Evolutionary conservation across 306 rosid species (phyloP).

Genomic region (Vicia sativa): DNA sequence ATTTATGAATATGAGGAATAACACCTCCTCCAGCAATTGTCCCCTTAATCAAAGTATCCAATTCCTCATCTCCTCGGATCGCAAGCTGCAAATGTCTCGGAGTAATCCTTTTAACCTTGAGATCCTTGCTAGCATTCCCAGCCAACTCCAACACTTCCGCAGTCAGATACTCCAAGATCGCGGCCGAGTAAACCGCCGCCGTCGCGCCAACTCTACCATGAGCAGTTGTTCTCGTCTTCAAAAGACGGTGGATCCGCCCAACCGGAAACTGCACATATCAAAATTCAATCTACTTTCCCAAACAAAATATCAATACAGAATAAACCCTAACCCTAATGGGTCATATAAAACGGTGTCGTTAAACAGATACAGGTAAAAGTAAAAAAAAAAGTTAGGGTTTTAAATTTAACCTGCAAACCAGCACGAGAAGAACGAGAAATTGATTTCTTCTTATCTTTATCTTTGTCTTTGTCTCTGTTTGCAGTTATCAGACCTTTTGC

Average conservation of each 20-base stretch:
- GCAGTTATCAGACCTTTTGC: slow-evolving; percentile 67
- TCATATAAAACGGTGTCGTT: background rate
- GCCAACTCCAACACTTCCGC: too few relatives aligned
- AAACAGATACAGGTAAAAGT: background rate
- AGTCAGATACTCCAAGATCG: slow-evolving; percentile 29
- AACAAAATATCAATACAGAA: background rate
- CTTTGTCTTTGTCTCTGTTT: slow-evolving; percentile 38
- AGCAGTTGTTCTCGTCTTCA: slow-evolving; percentile 69
- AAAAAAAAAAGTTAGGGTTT: background rate
- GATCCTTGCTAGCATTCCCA: too few relatives aligned
- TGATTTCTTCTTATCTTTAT: slow-evolving; percentile 75
- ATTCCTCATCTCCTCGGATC: slow-evolving; percentile 76
- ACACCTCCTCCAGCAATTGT: slow-evolving; percentile 83
- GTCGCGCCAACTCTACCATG: slow-evolving; percentile 81
- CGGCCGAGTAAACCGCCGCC: slow-evolving; percentile 81
- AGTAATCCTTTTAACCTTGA: slow-evolving; percentile 40
- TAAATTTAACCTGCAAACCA: slow-evolving; percentile 61
- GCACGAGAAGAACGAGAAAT: slow-evolving; percentile 77
- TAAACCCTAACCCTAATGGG: too few relatives aligned
- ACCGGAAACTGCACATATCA: slow-evolving; percentile 66
- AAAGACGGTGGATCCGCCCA: slow-evolving; percentile 71
- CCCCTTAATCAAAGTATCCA: slow-evolving; percentile 71
- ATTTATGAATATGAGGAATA: slow-evolving; percentile 78
- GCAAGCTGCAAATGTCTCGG: slow-evolving; percentile 85
- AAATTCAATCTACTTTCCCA: too few relatives aligned